Conservation (phyloP, 306 rosid species). For the Inga laurina region DNA sequence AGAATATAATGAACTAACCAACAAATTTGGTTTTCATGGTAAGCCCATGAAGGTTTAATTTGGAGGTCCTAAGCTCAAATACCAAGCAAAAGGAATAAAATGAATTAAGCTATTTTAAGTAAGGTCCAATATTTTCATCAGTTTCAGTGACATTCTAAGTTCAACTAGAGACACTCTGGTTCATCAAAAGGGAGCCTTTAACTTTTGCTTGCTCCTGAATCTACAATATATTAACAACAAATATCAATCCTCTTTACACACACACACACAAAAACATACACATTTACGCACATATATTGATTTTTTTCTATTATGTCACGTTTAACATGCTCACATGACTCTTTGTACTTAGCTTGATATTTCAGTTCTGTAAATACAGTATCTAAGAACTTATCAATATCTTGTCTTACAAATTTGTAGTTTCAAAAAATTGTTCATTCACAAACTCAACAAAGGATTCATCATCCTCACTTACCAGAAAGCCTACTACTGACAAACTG, state of each 20-base stretch:
- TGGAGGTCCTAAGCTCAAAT: not conserved
- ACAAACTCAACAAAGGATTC: not conserved
- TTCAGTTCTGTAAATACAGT: not conserved
- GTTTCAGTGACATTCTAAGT: not conserved
- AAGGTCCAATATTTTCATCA: not conserved
- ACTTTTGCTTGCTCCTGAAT: not conserved
- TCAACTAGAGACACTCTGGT: not conserved
- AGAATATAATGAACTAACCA: not conserved
- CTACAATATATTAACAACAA: not conserved
- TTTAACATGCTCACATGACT: not conserved
- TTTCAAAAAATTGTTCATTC: not conserved
- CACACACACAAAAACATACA: not conserved
- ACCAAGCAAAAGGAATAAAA: not conserved
- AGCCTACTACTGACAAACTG: conserved; percentile 25
- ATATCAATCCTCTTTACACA: not conserved
- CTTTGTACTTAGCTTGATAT: not conserved
- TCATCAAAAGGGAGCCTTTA: not conserved
- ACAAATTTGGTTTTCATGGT: not conserved
- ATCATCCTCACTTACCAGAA: not conserved
- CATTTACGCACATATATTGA: not conserved
- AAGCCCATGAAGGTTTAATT: not conserved
- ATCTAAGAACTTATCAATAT: not conserved
- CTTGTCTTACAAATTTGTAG: not conserved
- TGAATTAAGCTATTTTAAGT: not conserved
- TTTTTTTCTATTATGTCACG: not conserved